These are phyloP conservation scores for Darksidea phi DNA, from an alignment of 495 filamentous ascomycete genomes.

Conservation along the genomic window DNA sequence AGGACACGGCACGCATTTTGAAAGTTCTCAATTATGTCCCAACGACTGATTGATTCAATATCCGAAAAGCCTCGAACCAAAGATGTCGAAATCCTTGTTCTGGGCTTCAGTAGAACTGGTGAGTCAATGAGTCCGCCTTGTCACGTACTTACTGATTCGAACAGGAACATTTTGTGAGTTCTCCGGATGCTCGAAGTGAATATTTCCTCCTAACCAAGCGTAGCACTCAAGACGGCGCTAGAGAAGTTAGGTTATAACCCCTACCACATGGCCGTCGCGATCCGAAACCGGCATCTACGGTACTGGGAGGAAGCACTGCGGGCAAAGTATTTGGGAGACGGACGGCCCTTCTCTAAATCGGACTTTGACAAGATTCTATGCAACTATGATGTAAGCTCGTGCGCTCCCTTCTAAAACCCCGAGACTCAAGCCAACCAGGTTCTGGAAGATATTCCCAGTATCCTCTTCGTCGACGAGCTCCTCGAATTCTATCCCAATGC, in stretches of 20 bases:
- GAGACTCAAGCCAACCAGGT: background rate
- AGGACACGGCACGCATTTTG: too few relatives aligned
- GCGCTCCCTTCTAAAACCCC: background rate
- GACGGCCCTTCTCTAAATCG: constrained; percentile 18
- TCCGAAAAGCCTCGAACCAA: background rate
- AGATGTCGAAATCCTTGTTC: background rate
- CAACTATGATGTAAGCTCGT: constrained; percentile 28
- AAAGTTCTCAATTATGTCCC: too few relatives aligned
- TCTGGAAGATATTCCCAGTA: constrained; percentile 24
- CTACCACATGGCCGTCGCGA: constrained; percentile 32
- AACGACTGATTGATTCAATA: constrained; percentile 2
- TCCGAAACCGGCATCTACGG: constrained; percentile 14
- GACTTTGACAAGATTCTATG: constrained; percentile 34
- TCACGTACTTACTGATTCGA: background rate
- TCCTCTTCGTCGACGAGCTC: constrained; percentile 32
- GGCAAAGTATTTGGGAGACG: constrained; percentile 35
- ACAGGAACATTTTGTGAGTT: background rate
- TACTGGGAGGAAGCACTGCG: constrained; percentile 33
- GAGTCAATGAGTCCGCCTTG: background rate
- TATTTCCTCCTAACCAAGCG: background rate
- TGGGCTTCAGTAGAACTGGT: constrained; percentile 6
- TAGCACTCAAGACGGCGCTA: constrained; percentile 11
- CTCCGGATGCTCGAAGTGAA: background rate
- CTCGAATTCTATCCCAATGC: constrained; percentile 25
- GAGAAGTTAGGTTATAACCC: constrained; percentile 32